Percentiles rank a stretch among this genome's conserved stretches.
phyloP scores from a whole-genome alignment of 2,329 filamentous ascomycete species.

The Nannizzia gypsea region DNA sequence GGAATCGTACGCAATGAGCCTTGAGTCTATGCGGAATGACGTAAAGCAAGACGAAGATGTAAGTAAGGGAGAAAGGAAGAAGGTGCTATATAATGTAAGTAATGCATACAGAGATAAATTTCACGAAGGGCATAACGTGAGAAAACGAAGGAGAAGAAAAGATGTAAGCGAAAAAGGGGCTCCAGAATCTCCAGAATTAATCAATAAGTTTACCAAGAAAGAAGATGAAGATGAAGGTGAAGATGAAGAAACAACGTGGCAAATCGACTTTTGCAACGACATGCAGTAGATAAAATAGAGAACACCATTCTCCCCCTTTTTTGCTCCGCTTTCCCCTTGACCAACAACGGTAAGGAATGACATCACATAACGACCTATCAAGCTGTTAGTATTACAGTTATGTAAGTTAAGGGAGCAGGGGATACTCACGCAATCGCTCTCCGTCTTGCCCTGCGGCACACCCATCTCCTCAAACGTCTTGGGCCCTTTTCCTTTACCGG shows the following conservation, averaged over 20 bases:
- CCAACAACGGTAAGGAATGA: constrained; percentile 9
- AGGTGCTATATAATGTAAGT: constrained; percentile 3
- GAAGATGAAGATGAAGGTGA: background rate
- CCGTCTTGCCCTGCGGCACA: constrained; percentile 68
- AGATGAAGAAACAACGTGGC: background rate
- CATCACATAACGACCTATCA: constrained; percentile 20
- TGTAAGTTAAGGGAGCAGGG: background rate
- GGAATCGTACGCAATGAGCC: background rate
- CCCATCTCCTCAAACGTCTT: constrained; percentile 99
- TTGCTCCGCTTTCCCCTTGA: background rate
- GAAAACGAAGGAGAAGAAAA: background rate
- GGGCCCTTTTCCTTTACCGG: constrained; percentile 65
- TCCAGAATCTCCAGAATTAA: constrained; percentile 1
- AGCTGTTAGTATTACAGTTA: constrained; percentile 5
- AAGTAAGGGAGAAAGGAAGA: constrained; percentile 7
- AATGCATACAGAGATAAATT: background rate
- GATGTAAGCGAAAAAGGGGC: background rate
- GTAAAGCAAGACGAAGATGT: background rate
- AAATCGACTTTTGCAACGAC: constrained; percentile 1
- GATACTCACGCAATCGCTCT: constrained; percentile 74
- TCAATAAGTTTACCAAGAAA: background rate
- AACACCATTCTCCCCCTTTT: background rate
- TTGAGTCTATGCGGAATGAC: background rate
- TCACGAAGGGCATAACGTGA: background rate
- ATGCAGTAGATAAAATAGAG: background rate